Percentiles rank a stretch among this genome's conserved stretches.
Conservation (phyloP, 148 eudicot genomes). For the Persicaria maculosa region DNA sequence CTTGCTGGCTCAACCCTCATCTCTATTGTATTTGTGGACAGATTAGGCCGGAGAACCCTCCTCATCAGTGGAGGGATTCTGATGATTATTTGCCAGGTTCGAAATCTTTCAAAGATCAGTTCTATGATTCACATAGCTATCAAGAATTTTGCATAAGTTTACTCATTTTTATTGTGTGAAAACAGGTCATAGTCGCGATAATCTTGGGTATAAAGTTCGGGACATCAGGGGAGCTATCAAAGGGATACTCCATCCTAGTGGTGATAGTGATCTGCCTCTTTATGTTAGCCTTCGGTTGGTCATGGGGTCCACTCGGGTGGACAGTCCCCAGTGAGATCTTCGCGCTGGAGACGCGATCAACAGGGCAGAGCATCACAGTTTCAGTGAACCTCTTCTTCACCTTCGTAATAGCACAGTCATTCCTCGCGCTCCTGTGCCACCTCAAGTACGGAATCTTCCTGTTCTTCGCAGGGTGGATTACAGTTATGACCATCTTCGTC, state of each 20-base stretch:
- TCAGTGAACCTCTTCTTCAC: slow-evolving; percentile 32
- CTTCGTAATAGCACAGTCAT: slow-evolving; percentile 30
- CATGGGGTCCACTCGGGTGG: slow-evolving; percentile 45
- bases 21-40: slow-evolving; percentile 34
- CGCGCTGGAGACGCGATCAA: slow-evolving; percentile 37
- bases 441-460: slow-evolving; percentile 44
- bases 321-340: slow-evolving; percentile 44
- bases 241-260: slow-evolving; percentile 23
- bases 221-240: slow-evolving; percentile 8
- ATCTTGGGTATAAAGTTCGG: slow-evolving; percentile 17
- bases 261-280: slow-evolving; percentile 27
- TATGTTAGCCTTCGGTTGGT: slow-evolving; percentile 25
- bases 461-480: slow-evolving; percentile 42
- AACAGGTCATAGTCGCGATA: slow-evolving; percentile 14
- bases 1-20: slow-evolving; percentile 16
- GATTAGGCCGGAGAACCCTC: slow-evolving; percentile 27
- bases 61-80: slow-evolving; percentile 32
- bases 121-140: slow-evolving; percentile 21
- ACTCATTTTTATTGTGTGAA: neutral
- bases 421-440: slow-evolving; percentile 29
- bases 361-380: slow-evolving; percentile 36
- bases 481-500: slow-evolving; percentile 37
- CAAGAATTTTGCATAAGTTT: slow-evolving; percentile 19
- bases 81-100: slow-evolving; percentile 29
- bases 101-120: neutral